phyloP scores from a whole-genome alignment of 2,329 filamentous ascomycete genomes.

The Beauveria sp. region DNA sequence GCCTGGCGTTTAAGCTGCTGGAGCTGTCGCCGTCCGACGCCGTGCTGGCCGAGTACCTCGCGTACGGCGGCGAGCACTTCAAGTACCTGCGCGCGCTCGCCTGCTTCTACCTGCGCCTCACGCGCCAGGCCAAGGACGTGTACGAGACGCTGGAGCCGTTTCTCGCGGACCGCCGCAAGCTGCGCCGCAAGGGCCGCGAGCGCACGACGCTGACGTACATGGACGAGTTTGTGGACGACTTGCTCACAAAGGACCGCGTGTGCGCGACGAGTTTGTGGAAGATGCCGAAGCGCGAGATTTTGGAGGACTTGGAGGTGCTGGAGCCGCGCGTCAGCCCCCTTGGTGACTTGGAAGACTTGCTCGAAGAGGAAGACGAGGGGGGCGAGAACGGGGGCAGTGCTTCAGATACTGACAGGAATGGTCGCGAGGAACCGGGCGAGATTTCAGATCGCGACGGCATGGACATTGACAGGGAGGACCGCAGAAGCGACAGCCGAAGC shows the following conservation, averaged over 20 bases:
- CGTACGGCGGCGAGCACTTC: slow-evolving; percentile 66
- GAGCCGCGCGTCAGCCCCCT: slow-evolving; percentile 80
- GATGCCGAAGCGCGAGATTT: slow-evolving; percentile 68
- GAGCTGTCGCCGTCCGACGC: slow-evolving; percentile 76
- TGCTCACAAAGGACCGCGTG: slow-evolving; percentile 80
- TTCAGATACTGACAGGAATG: slow-evolving; percentile 17
- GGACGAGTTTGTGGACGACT: slow-evolving; percentile 89
- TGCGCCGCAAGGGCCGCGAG: slow-evolving; percentile 67
- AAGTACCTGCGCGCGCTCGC: slow-evolving; percentile 87
- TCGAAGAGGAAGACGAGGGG: slow-evolving; percentile 51
- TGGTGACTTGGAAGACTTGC: slow-evolving; percentile 66
- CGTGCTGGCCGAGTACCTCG: slow-evolving; percentile 72
- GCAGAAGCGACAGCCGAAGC: slow-evolving; percentile 16
- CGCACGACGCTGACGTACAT: slow-evolving; percentile 72
- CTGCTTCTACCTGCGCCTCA: slow-evolving; percentile 87
- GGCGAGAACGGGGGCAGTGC: slow-evolving; percentile 32
- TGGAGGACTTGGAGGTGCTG: slow-evolving; percentile 84
- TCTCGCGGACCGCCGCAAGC: slow-evolving; percentile 73
- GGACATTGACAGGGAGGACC: slow-evolving; percentile 30
- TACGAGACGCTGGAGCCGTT: slow-evolving; percentile 75
- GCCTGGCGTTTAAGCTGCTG: slow-evolving; percentile 87
- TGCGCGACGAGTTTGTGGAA: slow-evolving; percentile 92
- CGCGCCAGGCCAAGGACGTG: slow-evolving; percentile 73
- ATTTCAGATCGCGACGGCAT: slow-evolving; percentile 27
- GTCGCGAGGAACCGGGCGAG: slow-evolving; percentile 34